Conservation (phyloP, 129 eudicot genomes). For the Apium graveolens region DNA sequence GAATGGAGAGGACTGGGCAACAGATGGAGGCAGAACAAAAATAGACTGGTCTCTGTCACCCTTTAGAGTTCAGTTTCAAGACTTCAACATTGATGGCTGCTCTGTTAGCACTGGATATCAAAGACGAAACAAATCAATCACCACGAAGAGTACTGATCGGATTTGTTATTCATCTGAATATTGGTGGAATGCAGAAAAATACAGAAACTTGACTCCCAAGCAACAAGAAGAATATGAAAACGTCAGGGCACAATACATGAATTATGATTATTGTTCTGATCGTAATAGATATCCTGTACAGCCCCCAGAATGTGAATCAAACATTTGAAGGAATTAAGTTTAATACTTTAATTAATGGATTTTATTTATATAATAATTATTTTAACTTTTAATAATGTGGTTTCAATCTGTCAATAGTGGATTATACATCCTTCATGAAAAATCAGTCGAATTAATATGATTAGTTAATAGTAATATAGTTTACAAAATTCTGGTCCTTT, state of each 20-base stretch:
- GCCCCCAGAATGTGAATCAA: constrained; percentile 47
- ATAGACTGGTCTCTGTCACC: constrained; percentile 46
- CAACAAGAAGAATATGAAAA: constrained; percentile 19
- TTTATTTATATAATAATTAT: too few relatives aligned
- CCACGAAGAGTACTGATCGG: background rate
- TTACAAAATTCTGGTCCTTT: too few relatives aligned
- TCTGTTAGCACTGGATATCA: background rate
- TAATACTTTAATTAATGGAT: background rate
- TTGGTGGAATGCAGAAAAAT: constrained; percentile 52
- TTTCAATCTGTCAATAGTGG: too few relatives aligned
- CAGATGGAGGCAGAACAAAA: constrained; percentile 49
- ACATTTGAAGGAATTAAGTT: background rate
- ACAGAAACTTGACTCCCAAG: constrained; percentile 23
- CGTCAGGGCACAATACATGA: constrained; percentile 39
- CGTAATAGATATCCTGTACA: constrained; percentile 32
- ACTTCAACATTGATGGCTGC: constrained; percentile 44
- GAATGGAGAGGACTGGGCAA: constrained; percentile 69
- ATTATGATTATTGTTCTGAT: constrained; percentile 74
- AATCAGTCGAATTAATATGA: too few relatives aligned
- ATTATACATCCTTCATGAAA: too few relatives aligned
- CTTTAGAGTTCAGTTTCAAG: constrained; percentile 44
- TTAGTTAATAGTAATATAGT: too few relatives aligned
- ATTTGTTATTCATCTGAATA: constrained; percentile 31
- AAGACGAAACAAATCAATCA: background rate
- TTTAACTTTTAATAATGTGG: background rate